Evolutionary conservation across 257 asterid genomes (phyloP).

Genomic region (Rehmannia glutinosa): DNA sequence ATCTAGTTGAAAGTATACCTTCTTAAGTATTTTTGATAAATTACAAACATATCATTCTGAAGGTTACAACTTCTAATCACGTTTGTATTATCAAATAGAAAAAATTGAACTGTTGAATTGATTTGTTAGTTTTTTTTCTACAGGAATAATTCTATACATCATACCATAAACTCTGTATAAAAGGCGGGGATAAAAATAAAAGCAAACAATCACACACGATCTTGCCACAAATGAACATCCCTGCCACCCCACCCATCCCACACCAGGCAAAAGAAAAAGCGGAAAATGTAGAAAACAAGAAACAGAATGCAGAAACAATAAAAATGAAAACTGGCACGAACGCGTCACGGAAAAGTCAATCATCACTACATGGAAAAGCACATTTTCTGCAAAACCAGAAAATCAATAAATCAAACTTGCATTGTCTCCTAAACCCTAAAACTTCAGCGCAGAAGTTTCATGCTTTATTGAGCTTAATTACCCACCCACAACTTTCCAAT

Average conservation of each 20-base stretch:
- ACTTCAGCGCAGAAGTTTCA: not conserved
- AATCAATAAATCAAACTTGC: not conserved
- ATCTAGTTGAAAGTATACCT: slow-evolving; percentile 15
- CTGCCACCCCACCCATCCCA: too few relatives aligned
- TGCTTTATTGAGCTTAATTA: not conserved
- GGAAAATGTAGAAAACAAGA: too few relatives aligned
- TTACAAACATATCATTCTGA: too few relatives aligned
- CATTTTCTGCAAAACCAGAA: not conserved
- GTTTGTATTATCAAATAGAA: not conserved
- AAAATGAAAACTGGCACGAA: not conserved
- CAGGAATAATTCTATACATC: not conserved
- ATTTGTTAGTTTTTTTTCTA: too few relatives aligned
- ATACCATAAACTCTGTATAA: not conserved
- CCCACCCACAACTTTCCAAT: not conserved
- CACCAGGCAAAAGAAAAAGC: too few relatives aligned
- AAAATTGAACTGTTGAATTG: too few relatives aligned
- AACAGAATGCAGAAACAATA: not conserved
- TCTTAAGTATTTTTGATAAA: not conserved
- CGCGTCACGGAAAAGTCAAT: too few relatives aligned
- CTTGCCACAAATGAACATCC: too few relatives aligned
- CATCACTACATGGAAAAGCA: too few relatives aligned
- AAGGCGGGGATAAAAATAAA: too few relatives aligned
- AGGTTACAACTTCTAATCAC: not conserved
- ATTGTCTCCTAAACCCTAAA: slow-evolving; percentile 11
- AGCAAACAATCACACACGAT: too few relatives aligned